Conservation (phyloP, 225 moss, liverwort and hornwort genomes). For the Marchantia paleacea region DNA sequence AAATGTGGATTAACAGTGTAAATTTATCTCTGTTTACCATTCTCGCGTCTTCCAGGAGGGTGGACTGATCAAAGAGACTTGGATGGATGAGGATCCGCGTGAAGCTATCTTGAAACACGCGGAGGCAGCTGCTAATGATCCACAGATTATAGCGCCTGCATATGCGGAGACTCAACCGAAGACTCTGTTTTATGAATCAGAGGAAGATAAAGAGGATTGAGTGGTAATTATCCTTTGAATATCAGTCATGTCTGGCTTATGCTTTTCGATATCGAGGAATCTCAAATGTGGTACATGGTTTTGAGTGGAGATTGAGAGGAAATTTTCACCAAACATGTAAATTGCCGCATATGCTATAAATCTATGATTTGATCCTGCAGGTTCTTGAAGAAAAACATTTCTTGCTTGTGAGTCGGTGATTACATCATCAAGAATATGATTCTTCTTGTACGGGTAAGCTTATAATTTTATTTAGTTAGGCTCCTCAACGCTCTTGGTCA, state of each 20-base stretch:
- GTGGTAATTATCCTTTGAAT: not conserved
- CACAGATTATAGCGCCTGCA: conserved; percentile 85
- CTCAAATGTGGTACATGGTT: not conserved
- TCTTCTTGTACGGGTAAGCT: too few species aligned
- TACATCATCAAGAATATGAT: too few species aligned
- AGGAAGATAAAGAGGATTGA: conserved; percentile 68
- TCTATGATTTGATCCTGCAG: too few species aligned
- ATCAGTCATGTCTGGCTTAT: not conserved
- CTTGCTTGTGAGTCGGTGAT: too few species aligned
- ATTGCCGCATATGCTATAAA: too few species aligned
- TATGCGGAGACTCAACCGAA: conserved; percentile 97
- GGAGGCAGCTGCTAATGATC: conserved; percentile 87
- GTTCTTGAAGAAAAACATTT: too few species aligned
- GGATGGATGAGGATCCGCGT: conserved; percentile 99
- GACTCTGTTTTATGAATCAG: conserved; percentile 80
- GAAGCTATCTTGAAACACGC: conserved; percentile 97
- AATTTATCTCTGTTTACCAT: not conserved
- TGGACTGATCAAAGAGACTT: conserved; percentile 96
- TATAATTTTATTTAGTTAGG: too few species aligned
- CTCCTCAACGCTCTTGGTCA: too few species aligned
- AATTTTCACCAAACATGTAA: too few species aligned
- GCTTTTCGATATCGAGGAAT: not conserved
- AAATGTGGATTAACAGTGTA: not conserved
- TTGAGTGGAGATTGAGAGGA: not conserved
- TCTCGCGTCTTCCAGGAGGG: conserved; percentile 66